Evolutionary conservation across 116 monocot species (phyloP).

Genomic region (Cymodocea nodosa): DNA sequence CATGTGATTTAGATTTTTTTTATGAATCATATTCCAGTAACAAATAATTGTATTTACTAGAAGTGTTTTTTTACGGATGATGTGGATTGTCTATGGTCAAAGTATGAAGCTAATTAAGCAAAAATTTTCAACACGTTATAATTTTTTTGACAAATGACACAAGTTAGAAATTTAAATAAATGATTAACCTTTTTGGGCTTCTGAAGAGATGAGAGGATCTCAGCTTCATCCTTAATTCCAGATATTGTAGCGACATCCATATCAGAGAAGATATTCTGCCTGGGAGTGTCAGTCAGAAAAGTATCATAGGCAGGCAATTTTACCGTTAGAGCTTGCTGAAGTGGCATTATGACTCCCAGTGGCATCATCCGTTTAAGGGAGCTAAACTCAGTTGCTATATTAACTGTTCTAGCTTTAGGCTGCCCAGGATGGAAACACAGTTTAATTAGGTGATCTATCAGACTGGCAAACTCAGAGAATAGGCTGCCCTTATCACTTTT

Average conservation of each 20-base stretch:
- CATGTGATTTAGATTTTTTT: too few relatives aligned
- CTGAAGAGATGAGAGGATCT: slow-evolving; percentile 93
- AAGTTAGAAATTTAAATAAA: slow-evolving; percentile 1
- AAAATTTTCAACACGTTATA: not conserved
- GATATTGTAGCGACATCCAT: slow-evolving; percentile 61
- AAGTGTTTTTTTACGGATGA: too few relatives aligned
- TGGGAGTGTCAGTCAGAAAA: slow-evolving; percentile 29
- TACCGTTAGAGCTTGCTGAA: slow-evolving; percentile 83
- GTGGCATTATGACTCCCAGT: slow-evolving; percentile 79
- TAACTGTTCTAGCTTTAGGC: slow-evolving; percentile 62
- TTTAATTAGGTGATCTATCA: slow-evolving; percentile 84
- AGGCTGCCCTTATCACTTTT: slow-evolving; percentile 44
- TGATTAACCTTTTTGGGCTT: slow-evolving; percentile 79
- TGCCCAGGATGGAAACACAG: slow-evolving; percentile 90
- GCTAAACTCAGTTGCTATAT: slow-evolving; percentile 89
- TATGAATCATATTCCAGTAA: too few relatives aligned
- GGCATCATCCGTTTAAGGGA: slow-evolving; percentile 98
- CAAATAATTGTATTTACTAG: too few relatives aligned
- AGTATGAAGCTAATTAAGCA: not conserved
- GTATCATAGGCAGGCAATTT: slow-evolving; percentile 53
- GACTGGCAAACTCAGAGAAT: slow-evolving; percentile 69
- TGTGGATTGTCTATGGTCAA: too few relatives aligned
- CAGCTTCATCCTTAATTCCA: slow-evolving; percentile 95
- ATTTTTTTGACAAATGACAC: not conserved
- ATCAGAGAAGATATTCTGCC: slow-evolving; percentile 43